Conservation (phyloP, 441 rosid genomes). For the Pelargonium myrrhifolium region DNA sequence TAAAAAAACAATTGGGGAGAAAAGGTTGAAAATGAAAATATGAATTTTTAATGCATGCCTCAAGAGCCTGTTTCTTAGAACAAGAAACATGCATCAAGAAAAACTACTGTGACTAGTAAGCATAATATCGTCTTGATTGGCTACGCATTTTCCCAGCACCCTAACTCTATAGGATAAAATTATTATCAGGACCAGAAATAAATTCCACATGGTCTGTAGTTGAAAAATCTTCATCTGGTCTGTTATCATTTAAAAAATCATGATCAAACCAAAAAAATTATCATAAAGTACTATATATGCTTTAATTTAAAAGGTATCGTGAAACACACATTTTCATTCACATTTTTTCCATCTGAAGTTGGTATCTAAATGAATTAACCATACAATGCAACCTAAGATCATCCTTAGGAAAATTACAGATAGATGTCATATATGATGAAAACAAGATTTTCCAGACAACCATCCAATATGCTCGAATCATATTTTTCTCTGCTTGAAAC, state of each 20-base stretch:
- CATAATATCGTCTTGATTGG: too few species aligned
- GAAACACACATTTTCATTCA: neutral
- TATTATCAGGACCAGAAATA: too few species aligned
- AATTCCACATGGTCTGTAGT: too few species aligned
- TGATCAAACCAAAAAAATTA: neutral
- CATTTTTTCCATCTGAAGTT: neutral
- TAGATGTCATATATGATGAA: neutral
- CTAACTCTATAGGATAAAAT: too few species aligned
- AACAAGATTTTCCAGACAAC: neutral
- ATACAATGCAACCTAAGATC: neutral
- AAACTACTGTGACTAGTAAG: too few species aligned
- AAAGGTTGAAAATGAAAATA: too few species aligned
- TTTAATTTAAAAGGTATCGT: too few species aligned
- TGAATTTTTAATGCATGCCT: too few species aligned
- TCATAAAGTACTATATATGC: neutral
- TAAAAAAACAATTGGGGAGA: too few species aligned
- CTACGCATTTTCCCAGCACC: too few species aligned
- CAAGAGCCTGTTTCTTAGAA: too few species aligned
- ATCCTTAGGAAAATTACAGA: neutral
- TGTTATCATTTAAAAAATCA: neutral
- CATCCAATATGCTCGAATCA: neutral
- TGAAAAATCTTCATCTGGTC: neutral
- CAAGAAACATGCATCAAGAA: too few species aligned
- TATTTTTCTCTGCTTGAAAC: neutral
- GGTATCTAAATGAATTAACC: neutral